phyloP scores from a whole-genome alignment of 768 basidiomycete species.

The Scleroderma bovista region DNA sequence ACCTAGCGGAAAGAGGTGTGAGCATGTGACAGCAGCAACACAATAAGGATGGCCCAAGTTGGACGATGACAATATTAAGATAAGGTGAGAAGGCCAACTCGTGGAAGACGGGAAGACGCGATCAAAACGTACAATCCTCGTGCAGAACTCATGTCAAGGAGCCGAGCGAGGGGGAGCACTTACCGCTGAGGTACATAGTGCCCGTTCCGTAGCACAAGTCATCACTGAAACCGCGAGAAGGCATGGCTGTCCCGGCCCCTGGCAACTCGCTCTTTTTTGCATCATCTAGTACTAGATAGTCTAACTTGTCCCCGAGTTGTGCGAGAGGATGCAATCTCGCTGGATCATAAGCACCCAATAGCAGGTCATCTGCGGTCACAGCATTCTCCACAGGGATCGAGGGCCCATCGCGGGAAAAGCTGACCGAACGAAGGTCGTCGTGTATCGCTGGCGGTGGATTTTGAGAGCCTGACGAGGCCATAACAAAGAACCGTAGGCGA shows the following conservation, averaged over 20 bases:
- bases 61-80: slow-evolving; percentile 45
- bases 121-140: slow-evolving; percentile 40
- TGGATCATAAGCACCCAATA: slow-evolving; percentile 85
- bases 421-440: slow-evolving; percentile 43
- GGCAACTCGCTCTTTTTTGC: slow-evolving; percentile 90
- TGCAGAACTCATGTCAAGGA: slow-evolving; percentile 40
- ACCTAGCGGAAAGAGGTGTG: slow-evolving; percentile 64
- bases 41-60: slow-evolving; percentile 35
- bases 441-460: slow-evolving; percentile 35
- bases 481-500: slow-evolving; percentile 9
- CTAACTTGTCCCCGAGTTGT: slow-evolving; percentile 85
- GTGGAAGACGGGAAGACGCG: slow-evolving; percentile 40
- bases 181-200: slow-evolving; percentile 96
- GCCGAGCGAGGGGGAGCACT: slow-evolving; percentile 59
- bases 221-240: slow-evolving; percentile 97
- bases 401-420: slow-evolving; percentile 38
- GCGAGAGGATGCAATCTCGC: slow-evolving; percentile 92
- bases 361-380: slow-evolving; percentile 82
- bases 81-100: slow-evolving; percentile 58
- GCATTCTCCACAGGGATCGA: slow-evolving; percentile 43
- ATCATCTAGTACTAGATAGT: slow-evolving; percentile 94
- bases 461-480: slow-evolving; percentile 25
- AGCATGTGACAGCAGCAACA: slow-evolving; percentile 74
- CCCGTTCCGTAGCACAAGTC: slow-evolving; percentile 99
- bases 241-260: slow-evolving; percentile 86